These are phyloP conservation scores for Clohesyomyces aquaticus DNA, from an alignment of 495 filamentous ascomycete species.

Conservation along the genomic window DNA sequence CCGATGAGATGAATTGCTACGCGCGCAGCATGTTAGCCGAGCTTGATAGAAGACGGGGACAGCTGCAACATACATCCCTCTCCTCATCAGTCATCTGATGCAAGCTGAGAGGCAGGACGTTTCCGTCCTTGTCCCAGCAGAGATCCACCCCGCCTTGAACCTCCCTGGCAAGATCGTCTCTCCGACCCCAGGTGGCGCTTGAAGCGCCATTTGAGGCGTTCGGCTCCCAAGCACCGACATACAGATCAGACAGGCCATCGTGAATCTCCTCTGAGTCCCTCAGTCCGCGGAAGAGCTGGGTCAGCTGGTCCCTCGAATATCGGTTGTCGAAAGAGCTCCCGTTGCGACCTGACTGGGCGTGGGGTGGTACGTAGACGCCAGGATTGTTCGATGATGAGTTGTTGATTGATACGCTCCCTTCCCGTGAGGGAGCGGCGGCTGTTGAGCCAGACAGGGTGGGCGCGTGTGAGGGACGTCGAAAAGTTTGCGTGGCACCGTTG, in stretches of 20 bases:
- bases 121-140: conserved; percentile 86
- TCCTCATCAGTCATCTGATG: conserved; percentile 81
- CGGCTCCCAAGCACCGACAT: conserved; percentile 76
- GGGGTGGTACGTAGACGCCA: conserved; percentile 65
- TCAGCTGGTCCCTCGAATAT: conserved; percentile 82
- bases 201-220: conserved; percentile 63
- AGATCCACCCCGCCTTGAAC: conserved; percentile 70
- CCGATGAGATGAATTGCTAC: conserved; percentile 76
- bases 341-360: conserved; percentile 63
- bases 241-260: conserved; percentile 71
- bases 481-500: conserved; percentile 83
- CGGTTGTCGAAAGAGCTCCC: conserved; percentile 60
- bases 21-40: conserved; percentile 9
- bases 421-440: conserved; percentile 24
- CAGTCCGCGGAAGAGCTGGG: conserved; percentile 72
- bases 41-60: background rate
- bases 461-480: conserved; percentile 78
- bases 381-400: conserved; percentile 50
- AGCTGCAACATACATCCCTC: conserved; percentile 71
- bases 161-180: conserved; percentile 64
- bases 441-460: conserved; percentile 51
- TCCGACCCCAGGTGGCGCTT: conserved; percentile 75
- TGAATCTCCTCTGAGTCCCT: conserved; percentile 58
- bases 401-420: conserved; percentile 34
- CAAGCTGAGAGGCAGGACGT: conserved; percentile 71